These are phyloP conservation scores for Pseudomassariella vexata DNA, from an alignment of 2,329 filamentous ascomycete genomes.

Conservation along the genomic window DNA sequence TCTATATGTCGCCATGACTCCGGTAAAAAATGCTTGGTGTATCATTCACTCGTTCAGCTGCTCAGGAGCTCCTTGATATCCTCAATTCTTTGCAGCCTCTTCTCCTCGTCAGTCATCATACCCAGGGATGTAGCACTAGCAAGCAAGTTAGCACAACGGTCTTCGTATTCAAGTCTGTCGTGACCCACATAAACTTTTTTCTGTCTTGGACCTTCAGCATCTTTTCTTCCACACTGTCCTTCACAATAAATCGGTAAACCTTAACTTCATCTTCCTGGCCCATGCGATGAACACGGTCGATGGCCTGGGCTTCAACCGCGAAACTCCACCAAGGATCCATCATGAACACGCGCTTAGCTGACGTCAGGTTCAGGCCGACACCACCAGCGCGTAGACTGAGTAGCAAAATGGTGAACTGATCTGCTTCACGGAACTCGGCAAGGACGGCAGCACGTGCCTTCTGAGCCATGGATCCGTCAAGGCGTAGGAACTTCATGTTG, in stretches of 20 bases:
- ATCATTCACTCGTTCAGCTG: too few species aligned
- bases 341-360: constrained; percentile 88
- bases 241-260: constrained; percentile 83
- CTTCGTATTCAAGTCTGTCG: too few species aligned
- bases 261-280: constrained; percentile 82
- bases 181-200: constrained; percentile 88
- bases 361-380: constrained; percentile 87
- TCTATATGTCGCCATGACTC: too few species aligned
- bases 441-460: constrained; percentile 77
- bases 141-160: constrained; percentile 14
- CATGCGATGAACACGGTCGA: constrained; percentile 96
- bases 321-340: constrained; percentile 99
- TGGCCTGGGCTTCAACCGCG: constrained; percentile 92
- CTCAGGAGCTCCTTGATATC: constrained; percentile 89
- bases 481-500: constrained; percentile 74
- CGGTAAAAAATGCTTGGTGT: too few species aligned
- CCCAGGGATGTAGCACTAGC: constrained; percentile 83
- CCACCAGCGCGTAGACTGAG: constrained; percentile 85
- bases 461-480: constrained; percentile 87
- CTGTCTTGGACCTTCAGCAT: constrained; percentile 92
- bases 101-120: constrained; percentile 93
- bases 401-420: constrained; percentile 67
- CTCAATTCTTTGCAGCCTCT: constrained; percentile 82
- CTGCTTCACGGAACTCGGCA: constrained; percentile 58
- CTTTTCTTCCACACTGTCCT: constrained; percentile 86